Percentiles rank a stretch among this genome's conserved stretches.
phyloP scores from a whole-genome alignment of 371 early-diverging fungal genomes.

The Syncephalastrum contaminatum region DNA sequence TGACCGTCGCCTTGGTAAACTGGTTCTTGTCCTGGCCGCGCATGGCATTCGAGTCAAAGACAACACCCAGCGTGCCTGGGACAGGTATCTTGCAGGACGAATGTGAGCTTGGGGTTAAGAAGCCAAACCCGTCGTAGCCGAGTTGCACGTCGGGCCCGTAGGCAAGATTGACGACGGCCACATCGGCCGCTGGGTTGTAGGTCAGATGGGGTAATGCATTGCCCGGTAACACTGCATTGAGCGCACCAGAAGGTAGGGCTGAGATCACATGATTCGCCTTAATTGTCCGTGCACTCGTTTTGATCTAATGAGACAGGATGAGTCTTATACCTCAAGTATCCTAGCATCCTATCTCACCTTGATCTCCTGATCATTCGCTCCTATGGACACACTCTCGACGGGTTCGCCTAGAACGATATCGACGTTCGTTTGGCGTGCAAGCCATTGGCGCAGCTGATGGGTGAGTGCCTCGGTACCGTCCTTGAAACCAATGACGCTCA shows the following conservation, averaged over 20 bases:
- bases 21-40: conserved; percentile 60
- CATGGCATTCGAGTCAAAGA: conserved; percentile 87
- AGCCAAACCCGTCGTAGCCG: conserved; percentile 84
- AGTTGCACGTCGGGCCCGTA: conserved; percentile 48
- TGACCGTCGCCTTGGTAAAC: conserved; percentile 76
- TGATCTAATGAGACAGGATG: conserved; percentile 16
- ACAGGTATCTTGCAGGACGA: conserved; percentile 34
- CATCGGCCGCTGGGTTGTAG: conserved; percentile 72
- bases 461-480: conserved; percentile 78
- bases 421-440: conserved; percentile 53
- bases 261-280: conserved; percentile 64
- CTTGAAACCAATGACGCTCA: conserved; percentile 79
- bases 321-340: not conserved
- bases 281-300: conserved; percentile 25
- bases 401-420: conserved; percentile 42
- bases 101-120: conserved; percentile 74
- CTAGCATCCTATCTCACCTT: not conserved
- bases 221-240: conserved; percentile 34
- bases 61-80: conserved; percentile 76
- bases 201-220: conserved; percentile 34
- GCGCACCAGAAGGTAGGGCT: conserved; percentile 59
- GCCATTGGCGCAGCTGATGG: conserved; percentile 47
- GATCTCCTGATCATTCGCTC: conserved; percentile 22
- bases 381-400: conserved; percentile 26
- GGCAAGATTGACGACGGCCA: conserved; percentile 87